Evolutionary conservation across 176 grass and related monocot species (phyloP).

Genomic region (Oryza punctata): DNA sequence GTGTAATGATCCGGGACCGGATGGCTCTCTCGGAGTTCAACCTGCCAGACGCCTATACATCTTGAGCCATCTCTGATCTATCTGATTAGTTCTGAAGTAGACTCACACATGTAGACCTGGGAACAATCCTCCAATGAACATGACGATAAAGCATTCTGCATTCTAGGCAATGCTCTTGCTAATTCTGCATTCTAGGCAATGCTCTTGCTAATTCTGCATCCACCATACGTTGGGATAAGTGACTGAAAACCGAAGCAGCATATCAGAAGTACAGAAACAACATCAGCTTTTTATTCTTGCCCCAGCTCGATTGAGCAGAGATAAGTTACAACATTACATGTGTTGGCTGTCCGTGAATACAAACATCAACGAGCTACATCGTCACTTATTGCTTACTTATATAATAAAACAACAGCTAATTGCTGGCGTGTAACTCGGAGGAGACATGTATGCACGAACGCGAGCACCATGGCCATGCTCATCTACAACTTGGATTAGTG

Average conservation of each 20-base stretch:
- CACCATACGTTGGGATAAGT: neutral
- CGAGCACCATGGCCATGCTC: neutral
- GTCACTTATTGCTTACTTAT: neutral
- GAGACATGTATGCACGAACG: neutral
- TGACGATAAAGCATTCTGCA: neutral
- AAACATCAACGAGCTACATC: neutral
- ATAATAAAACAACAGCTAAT: neutral
- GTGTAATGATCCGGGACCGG: slow-evolving; percentile 40
- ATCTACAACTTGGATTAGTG: neutral
- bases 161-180: neutral
- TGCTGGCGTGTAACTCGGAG: neutral
- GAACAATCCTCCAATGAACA: neutral
- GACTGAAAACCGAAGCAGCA: neutral
- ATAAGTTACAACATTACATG: neutral
- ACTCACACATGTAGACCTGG: neutral
- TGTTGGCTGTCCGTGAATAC: neutral
- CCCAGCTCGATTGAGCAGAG: neutral
- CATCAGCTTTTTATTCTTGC: neutral
- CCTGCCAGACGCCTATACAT: slow-evolving; percentile 45
- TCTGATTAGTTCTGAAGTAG: neutral
- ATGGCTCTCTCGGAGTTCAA: slow-evolving; percentile 43
- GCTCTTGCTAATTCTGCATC: neutral
- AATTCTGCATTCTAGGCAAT: neutral
- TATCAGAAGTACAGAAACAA: neutral
- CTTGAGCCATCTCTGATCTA: slow-evolving; percentile 5